Conservation (phyloP, 2,329 filamentous ascomycete species). For the Botrytis byssoidea region DNA sequence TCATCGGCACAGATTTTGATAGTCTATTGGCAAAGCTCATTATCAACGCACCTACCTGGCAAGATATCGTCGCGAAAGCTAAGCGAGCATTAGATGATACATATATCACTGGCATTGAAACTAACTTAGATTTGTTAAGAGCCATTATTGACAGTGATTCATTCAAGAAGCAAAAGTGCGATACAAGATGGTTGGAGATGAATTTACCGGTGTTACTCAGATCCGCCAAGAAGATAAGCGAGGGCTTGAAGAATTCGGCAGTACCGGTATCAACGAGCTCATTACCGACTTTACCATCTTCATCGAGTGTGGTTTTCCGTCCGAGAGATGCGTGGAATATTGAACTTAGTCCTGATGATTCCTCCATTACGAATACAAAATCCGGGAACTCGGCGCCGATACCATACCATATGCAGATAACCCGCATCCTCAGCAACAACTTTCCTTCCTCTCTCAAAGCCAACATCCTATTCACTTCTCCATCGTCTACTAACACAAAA, state of each 20-base stretch:
- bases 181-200: conserved; percentile 58
- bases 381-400: conserved; percentile 29
- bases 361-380: neutral
- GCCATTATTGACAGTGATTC: conserved; percentile 52
- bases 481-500: conserved; percentile 51
- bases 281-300: conserved; percentile 33
- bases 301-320: conserved; percentile 49
- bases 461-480: conserved; percentile 59
- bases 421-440: conserved; percentile 44
- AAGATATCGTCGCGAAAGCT: conserved; percentile 52
- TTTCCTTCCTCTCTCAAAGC: conserved; percentile 26
- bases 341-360: conserved; percentile 43
- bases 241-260: conserved; percentile 24
- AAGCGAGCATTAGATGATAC: conserved; percentile 56
- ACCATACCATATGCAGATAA: conserved; percentile 53
- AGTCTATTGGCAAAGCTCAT: conserved; percentile 49
- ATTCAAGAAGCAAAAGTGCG: conserved; percentile 49
- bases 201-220: conserved; percentile 43
- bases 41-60: conserved; percentile 49
- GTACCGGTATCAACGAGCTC: conserved; percentile 36
- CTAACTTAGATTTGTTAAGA: conserved; percentile 54
- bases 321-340: conserved; percentile 60
- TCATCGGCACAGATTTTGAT: conserved; percentile 49
- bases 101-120: conserved; percentile 55
- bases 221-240: conserved; percentile 37